These are phyloP conservation scores for Aspergillus pseudoglaucus DNA, from an alignment of 2,329 filamentous ascomycete species.

Conservation along the genomic window DNA sequence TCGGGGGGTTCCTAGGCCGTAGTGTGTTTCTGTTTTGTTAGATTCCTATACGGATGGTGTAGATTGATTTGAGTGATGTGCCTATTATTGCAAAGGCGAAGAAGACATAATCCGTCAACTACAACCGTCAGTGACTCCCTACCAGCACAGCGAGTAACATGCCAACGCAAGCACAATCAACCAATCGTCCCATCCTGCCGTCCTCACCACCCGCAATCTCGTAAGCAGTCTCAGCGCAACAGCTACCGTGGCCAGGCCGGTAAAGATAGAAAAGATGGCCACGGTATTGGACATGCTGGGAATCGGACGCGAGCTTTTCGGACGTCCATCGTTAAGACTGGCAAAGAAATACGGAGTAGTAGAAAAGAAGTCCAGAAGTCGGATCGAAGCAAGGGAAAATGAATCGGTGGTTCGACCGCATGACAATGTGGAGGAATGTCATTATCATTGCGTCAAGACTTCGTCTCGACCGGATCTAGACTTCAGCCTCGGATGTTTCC, in stretches of 20 bases:
- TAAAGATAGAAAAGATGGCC: constrained; percentile 14
- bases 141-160: neutral
- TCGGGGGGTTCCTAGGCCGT: constrained; percentile 17
- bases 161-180: constrained; percentile 18
- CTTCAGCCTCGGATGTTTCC: neutral
- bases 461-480: neutral
- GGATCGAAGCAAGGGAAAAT: too few species aligned
- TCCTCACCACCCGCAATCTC: constrained; percentile 15
- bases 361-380: too few species aligned
- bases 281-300: constrained; percentile 8
- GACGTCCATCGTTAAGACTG: too few species aligned
- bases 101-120: constrained; percentile 6
- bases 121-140: neutral
- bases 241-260: constrained; percentile 11
- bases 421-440: too few species aligned
- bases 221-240: constrained; percentile 19
- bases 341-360: too few species aligned
- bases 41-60: too few species aligned
- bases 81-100: constrained; percentile 10
- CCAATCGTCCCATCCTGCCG: constrained; percentile 22
- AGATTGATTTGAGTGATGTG: too few species aligned
- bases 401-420: too few species aligned
- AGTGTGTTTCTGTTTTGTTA: constrained; percentile 11
- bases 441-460: constrained; percentile 10
- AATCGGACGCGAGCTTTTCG: too few species aligned